A percentile compares a stretch with the other conserved stretches of the same genome.
phyloP scores from a whole-genome alignment of 331 rosid species.

The Dryas integrifolia region DNA sequence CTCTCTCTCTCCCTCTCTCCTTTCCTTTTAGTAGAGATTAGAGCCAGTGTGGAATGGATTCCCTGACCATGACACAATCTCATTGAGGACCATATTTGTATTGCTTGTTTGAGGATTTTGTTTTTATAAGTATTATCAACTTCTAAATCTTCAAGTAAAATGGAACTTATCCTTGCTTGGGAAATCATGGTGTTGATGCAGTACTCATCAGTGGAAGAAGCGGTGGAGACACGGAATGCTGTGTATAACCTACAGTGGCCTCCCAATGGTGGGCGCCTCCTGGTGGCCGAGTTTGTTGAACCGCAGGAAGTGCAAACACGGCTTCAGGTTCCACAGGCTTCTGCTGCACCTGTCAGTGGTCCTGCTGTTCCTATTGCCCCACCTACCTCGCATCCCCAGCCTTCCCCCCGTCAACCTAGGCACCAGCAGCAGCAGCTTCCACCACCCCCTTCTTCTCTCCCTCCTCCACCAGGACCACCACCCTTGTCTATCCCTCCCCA shows the following conservation, averaged over 20 bases:
- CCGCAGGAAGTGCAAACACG: constrained; percentile 77
- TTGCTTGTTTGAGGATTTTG: neutral
- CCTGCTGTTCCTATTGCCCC: constrained; percentile 46
- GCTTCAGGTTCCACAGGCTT: constrained; percentile 61
- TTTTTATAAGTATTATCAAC: neutral
- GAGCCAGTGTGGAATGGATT: neutral
- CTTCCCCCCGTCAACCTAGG: constrained; percentile 59
- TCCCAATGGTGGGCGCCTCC: constrained; percentile 86
- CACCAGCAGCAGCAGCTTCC: constrained; percentile 51
- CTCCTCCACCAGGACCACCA: constrained; percentile 48
- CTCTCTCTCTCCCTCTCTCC: neutral
- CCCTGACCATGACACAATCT: too few relatives aligned
- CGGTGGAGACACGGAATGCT: constrained; percentile 72
- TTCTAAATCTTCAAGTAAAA: neutral
- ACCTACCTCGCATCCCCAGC: constrained; percentile 51
- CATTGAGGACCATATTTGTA: too few relatives aligned
- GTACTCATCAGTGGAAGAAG: constrained; percentile 79
- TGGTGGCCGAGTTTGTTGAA: constrained; percentile 81
- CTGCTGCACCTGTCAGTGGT: constrained; percentile 48
- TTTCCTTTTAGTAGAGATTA: neutral
- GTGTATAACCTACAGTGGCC: constrained; percentile 97
- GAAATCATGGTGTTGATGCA: constrained; percentile 30
- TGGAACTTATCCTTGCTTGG: neutral
- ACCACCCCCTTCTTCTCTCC: constrained; percentile 52
- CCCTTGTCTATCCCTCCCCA: constrained; percentile 62